phyloP scores from a whole-genome alignment of 192 early-diverging fungal genomes.

The Coemansia asiatica region DNA sequence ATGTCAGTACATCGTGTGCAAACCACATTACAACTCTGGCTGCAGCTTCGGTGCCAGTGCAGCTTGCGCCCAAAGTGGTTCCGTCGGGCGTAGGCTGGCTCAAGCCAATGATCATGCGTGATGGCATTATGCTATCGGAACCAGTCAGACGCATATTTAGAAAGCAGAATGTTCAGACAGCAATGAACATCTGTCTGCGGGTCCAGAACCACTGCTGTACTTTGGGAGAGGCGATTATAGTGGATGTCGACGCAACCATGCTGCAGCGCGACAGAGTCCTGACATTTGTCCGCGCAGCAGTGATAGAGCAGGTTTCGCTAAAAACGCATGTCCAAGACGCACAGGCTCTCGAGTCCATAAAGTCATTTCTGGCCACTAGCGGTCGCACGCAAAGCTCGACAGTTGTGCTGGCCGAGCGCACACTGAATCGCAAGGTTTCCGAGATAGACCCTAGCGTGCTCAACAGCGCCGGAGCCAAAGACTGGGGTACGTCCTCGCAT shows the following conservation, averaged over 20 bases:
- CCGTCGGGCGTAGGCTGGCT: conserved; percentile 54
- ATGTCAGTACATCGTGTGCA: conserved; percentile 11
- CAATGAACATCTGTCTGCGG: conserved; percentile 54
- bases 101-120: conserved; percentile 54
- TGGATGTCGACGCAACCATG: conserved; percentile 53
- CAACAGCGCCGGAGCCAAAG: conserved; percentile 12
- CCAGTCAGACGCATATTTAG: conserved; percentile 39
- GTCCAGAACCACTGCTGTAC: conserved; percentile 57
- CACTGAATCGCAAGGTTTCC: conserved; percentile 51
- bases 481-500: conserved; percentile 27
- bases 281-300: conserved; percentile 47
- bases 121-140: conserved; percentile 44
- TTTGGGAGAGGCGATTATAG: conserved; percentile 45
- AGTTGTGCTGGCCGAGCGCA: conserved; percentile 50
- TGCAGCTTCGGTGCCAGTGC: conserved; percentile 23
- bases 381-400: conserved; percentile 22
- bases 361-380: conserved; percentile 22
- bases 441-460: conserved; percentile 36
- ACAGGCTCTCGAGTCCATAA: conserved; percentile 31
- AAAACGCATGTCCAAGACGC: conserved; percentile 38
- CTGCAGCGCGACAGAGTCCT: conserved; percentile 54
- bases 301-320: conserved; percentile 51
- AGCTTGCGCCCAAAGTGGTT: conserved; percentile 45
- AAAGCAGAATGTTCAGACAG: conserved; percentile 37
- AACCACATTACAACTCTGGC: conserved; percentile 36